These are phyloP conservation scores for Pseudogymnoascus sp. DNA, from an alignment of 2,329 filamentous ascomycete species.

Conservation along the genomic window DNA sequence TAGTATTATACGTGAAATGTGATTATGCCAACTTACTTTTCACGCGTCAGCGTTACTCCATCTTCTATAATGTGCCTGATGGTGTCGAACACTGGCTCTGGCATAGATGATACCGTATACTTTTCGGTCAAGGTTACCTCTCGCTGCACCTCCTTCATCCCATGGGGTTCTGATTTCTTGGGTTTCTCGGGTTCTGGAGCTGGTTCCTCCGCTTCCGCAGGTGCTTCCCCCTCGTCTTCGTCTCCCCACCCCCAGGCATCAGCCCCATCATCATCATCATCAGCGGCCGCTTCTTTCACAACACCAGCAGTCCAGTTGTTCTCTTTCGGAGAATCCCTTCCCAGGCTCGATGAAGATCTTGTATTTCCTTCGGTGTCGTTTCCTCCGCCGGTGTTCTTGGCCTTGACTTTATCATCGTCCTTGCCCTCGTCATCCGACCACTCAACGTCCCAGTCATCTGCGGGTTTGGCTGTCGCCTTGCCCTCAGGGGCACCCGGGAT, in stretches of 20 bases:
- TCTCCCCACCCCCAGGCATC: constrained; percentile 77
- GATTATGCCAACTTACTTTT: constrained; percentile 33
- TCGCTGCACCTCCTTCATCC: constrained; percentile 29
- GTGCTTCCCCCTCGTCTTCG: constrained; percentile 43
- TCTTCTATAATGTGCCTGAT: constrained; percentile 55
- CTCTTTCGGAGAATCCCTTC: constrained; percentile 29
- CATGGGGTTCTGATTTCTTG: not conserved
- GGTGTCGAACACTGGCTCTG: constrained; percentile 65
- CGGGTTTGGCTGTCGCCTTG: constrained; percentile 31
- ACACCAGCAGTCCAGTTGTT: constrained; percentile 17
- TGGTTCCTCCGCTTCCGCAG: constrained; percentile 19
- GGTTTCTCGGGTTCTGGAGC: not conserved
- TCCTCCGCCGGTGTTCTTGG: not conserved
- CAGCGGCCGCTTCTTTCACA: not conserved
- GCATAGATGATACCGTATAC: constrained; percentile 83
- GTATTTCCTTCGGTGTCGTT: constrained; percentile 20
- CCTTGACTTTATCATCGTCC: constrained; percentile 13
- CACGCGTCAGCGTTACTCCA: constrained; percentile 49
- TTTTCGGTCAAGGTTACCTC: constrained; percentile 76
- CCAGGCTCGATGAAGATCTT: constrained; percentile 41
- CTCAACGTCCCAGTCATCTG: constrained; percentile 64
- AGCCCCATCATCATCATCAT: constrained; percentile 30
- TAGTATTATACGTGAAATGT: constrained; percentile 8
- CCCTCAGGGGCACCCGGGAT: constrained; percentile 43
- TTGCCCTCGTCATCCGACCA: constrained; percentile 66